Evolutionary conservation across 208 protist species (phyloP).

Genomic region (Leishmania braziliensis): DNA sequence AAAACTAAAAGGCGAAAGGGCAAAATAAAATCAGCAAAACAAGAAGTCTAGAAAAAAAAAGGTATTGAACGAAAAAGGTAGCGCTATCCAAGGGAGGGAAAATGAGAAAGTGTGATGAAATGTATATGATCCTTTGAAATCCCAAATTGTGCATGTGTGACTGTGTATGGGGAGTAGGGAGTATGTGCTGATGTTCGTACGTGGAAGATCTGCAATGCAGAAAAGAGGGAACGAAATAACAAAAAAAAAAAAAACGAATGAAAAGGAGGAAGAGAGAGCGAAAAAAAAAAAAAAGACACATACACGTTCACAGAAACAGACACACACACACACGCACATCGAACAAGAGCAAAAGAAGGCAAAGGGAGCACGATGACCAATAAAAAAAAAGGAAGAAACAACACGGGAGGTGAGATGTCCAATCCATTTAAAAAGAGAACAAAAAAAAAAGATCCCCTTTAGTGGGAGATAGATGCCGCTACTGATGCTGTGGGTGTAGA

Average conservation of each 20-base stretch:
- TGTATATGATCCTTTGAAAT: background rate
- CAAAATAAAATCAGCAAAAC: background rate
- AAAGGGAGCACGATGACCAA: background rate
- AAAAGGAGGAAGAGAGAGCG: background rate
- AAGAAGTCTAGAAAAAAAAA: background rate
- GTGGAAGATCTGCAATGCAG: background rate
- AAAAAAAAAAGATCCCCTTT: background rate
- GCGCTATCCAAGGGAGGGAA: background rate
- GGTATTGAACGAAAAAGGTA: background rate
- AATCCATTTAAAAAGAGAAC: conserved; percentile 24
- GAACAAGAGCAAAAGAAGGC: conserved; percentile 17
- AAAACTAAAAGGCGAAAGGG: background rate
- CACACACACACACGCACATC: background rate
- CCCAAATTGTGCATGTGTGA: background rate
- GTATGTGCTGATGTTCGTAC: background rate
- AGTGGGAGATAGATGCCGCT: background rate
- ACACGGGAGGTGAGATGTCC: background rate
- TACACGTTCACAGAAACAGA: background rate
- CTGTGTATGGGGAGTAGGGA: background rate
- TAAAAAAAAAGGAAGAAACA: background rate
- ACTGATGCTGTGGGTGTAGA: background rate
- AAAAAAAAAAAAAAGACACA: conserved; percentile 12
- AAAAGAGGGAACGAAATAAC: background rate
- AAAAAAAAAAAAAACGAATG: background rate
- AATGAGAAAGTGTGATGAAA: background rate